These are phyloP conservation scores for Syzygium grande DNA, from an alignment of 345 rosid genomes.

Conservation along the genomic window DNA sequence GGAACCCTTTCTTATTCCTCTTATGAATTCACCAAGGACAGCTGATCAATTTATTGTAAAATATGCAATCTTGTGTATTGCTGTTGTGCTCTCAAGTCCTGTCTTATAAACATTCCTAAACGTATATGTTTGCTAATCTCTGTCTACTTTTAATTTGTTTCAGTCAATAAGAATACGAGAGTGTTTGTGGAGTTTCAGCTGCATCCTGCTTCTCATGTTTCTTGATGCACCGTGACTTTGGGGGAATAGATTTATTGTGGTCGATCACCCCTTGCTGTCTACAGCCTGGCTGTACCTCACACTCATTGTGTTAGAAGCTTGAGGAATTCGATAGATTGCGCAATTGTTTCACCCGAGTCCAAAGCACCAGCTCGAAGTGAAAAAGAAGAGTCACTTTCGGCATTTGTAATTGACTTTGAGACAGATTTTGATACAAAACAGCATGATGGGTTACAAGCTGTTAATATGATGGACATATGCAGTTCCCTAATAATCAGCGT, in stretches of 20 bases:
- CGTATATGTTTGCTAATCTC: background rate
- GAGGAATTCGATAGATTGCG: background rate
- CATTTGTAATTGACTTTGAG: background rate
- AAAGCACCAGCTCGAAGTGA: background rate
- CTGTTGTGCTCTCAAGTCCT: background rate
- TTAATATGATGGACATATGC: background rate
- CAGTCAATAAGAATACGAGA: background rate
- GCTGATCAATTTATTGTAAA: background rate
- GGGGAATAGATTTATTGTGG: background rate
- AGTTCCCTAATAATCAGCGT: background rate
- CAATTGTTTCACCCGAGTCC: background rate
- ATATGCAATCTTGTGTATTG: background rate
- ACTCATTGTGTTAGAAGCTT: background rate
- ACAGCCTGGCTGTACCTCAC: background rate
- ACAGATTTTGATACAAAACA: background rate
- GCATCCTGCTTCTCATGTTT: background rate
- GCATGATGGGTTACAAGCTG: background rate
- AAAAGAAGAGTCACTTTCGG: background rate
- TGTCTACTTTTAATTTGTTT: background rate
- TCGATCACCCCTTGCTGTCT: background rate
- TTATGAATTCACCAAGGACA: conserved; percentile 39
- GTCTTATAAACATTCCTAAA: background rate
- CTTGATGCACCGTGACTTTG: background rate
- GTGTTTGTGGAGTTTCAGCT: background rate
- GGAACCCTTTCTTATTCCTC: conserved; percentile 77